Conservation (phyloP, 495 filamentous ascomycete species). For the Aspergillus mulundensis region DNA sequence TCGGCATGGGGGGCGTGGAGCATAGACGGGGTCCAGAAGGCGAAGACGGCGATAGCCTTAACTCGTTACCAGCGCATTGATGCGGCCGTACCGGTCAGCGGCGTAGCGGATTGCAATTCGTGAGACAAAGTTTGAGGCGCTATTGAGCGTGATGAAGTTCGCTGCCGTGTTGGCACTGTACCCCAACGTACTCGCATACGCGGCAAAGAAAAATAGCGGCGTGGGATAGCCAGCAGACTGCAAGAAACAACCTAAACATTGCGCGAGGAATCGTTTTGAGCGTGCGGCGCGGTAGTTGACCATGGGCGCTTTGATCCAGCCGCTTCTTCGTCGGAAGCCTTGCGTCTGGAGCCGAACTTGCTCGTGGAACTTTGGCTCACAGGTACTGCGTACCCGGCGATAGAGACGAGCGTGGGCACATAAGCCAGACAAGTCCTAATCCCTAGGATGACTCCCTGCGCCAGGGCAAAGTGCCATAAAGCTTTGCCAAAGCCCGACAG, state of each 20-base stretch:
- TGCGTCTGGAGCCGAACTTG: slow-evolving; percentile 25
- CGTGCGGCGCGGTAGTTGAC: slow-evolving; percentile 36
- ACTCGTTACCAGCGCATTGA: slow-evolving; percentile 51
- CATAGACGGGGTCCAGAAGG: slow-evolving; percentile 45
- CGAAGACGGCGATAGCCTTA: slow-evolving; percentile 44
- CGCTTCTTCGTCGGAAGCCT: slow-evolving; percentile 16
- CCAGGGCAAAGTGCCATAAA: slow-evolving; percentile 59
- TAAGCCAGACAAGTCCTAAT: slow-evolving; percentile 44
- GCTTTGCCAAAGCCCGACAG: slow-evolving; percentile 50
- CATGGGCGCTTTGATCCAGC: slow-evolving; percentile 28
- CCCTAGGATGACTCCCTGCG: slow-evolving; percentile 54
- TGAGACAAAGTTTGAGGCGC: slow-evolving; percentile 51
- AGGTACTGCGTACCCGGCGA: slow-evolving; percentile 41
- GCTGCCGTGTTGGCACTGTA: slow-evolving; percentile 33
- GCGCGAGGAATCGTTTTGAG: slow-evolving; percentile 35
- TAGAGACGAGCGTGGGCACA: slow-evolving; percentile 47
- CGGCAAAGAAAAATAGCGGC: slow-evolving; percentile 41
- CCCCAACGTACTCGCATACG: slow-evolving; percentile 39
- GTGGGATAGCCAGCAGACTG: slow-evolving; percentile 43
- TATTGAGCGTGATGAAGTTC: slow-evolving; percentile 51
- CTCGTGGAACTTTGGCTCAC: slow-evolving; percentile 41
- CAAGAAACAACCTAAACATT: slow-evolving; percentile 38
- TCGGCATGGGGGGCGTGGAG: slow-evolving; percentile 21
- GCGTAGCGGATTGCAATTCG: slow-evolving; percentile 48
- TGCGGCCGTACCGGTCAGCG: slow-evolving; percentile 45